phyloP scores from a whole-genome alignment of 768 basidiomycete genomes.

The Kwoniella botswanensis region DNA sequence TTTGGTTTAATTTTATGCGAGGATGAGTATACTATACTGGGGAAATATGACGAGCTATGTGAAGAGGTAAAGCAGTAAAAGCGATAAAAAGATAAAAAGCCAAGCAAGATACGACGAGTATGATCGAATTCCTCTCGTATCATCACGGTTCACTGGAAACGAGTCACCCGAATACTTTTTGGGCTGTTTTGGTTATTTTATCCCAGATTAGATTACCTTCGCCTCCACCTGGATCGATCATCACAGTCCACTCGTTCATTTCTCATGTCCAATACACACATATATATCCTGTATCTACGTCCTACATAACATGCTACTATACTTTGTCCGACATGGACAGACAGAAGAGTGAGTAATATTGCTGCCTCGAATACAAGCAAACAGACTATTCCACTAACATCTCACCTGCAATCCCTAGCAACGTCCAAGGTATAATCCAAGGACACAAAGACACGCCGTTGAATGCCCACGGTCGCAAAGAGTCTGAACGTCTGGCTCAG shows the following conservation, averaged over 20 bases:
- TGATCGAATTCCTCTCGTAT: background rate
- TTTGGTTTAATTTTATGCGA: constrained; percentile 7
- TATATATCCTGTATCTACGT: background rate
- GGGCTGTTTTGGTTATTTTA: constrained; percentile 16
- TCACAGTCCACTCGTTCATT: background rate
- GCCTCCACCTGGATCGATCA: constrained; percentile 10
- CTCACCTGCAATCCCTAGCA: constrained; percentile 23
- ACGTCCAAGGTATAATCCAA: constrained; percentile 52
- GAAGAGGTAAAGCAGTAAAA: background rate
- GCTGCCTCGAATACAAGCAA: too few species aligned
- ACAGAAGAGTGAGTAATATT: constrained; percentile 42
- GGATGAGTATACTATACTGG: background rate
- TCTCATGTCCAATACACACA: too few species aligned
- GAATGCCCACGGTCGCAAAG: constrained; percentile 47
- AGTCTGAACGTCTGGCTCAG: constrained; percentile 42
- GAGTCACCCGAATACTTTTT: constrained; percentile 3
- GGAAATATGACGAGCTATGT: background rate
- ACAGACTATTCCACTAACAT: background rate
- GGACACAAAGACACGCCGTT: constrained; percentile 55
- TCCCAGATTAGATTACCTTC: constrained; percentile 12
- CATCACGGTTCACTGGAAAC: background rate
- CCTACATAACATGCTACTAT: constrained; percentile 35
- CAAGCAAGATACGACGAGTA: background rate
- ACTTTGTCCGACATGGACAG: constrained; percentile 50
- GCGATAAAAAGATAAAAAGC: background rate